Conservation (phyloP, 1,284 basidiomycete genomes). For the Tylopilus orsonianus region DNA sequence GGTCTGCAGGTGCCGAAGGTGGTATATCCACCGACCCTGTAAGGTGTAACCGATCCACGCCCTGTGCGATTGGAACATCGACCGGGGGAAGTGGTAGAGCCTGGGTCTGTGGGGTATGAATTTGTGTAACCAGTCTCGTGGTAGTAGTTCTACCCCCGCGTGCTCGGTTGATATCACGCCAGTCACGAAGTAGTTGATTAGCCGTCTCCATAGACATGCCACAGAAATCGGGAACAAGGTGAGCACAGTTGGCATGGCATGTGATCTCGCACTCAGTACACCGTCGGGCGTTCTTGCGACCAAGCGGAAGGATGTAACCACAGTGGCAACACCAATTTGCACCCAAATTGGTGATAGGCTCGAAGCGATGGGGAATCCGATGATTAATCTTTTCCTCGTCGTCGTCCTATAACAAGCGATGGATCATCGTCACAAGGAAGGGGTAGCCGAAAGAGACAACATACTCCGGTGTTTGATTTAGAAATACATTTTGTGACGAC, state of each 20-base stretch:
- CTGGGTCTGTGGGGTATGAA: slow-evolving; percentile 35
- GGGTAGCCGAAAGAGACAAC: slow-evolving; percentile 34
- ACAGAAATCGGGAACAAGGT: slow-evolving; percentile 98
- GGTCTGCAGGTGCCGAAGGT: slow-evolving; percentile 34
- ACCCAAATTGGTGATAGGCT: slow-evolving; percentile 94
- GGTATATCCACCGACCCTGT: slow-evolving; percentile 37
- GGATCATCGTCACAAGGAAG: slow-evolving; percentile 3
- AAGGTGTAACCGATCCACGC: slow-evolving; percentile 55
- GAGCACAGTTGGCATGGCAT: slow-evolving; percentile 96
- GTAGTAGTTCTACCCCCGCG: slow-evolving; percentile 44
- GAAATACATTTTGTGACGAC: slow-evolving; percentile 99
- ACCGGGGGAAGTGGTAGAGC: slow-evolving; percentile 32
- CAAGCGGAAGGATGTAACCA: slow-evolving; percentile 96
- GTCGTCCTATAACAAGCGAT: slow-evolving; percentile 71
- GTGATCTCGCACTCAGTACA: slow-evolving; percentile 97
- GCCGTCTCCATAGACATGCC: slow-evolving; percentile 99
- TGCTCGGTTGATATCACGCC: slow-evolving; percentile 78
- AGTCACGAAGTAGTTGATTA: slow-evolving; percentile 88
- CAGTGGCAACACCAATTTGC: slow-evolving; percentile 99
- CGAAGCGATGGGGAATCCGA: slow-evolving; percentile 98
- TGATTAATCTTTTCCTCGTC: slow-evolving; percentile 99
- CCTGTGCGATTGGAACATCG: slow-evolving; percentile 35
- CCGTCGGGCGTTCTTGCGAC: slow-evolving; percentile 93
- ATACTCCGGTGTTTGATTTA: slow-evolving; percentile 90
- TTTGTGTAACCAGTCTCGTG: slow-evolving; percentile 37